phyloP scores from a whole-genome alignment of 371 early-diverging fungal genomes.

The Mortierella sp. region DNA sequence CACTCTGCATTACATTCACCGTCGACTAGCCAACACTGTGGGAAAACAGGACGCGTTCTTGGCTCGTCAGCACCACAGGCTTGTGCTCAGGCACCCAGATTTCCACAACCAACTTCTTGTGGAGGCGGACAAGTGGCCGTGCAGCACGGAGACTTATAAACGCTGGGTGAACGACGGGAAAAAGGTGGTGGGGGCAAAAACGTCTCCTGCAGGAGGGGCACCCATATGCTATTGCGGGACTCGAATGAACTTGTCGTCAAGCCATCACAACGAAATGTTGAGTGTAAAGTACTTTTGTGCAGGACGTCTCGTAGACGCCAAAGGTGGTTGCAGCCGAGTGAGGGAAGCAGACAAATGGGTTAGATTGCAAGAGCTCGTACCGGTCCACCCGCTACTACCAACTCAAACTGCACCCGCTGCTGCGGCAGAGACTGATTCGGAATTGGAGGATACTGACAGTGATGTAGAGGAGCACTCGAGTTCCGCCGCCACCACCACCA shows the following conservation, averaged over 20 bases:
- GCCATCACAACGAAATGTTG: neutral
- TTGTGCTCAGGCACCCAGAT: slow-evolving; percentile 20
- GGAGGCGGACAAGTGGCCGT: slow-evolving; percentile 6
- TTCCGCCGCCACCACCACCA: neutral
- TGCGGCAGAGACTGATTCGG: neutral
- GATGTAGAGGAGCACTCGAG: neutral
- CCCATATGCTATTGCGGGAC: slow-evolving; percentile 28
- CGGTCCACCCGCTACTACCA: slow-evolving; percentile 11
- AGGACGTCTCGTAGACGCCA: slow-evolving; percentile 4
- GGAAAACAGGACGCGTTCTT: neutral
- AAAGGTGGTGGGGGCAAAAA: slow-evolving; percentile 1
- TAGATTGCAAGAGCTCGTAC: slow-evolving; percentile 6
- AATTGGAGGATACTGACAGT: neutral
- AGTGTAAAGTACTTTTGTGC: slow-evolving; percentile 18
- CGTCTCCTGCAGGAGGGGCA: slow-evolving; percentile 5
- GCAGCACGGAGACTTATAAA: slow-evolving; percentile 12
- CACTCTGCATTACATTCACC: too few relatives aligned
- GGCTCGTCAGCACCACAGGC: slow-evolving; percentile 26
- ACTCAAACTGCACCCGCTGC: neutral
- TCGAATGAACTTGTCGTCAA: slow-evolving; percentile 16
- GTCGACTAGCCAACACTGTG: neutral
- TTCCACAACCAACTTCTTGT: slow-evolving; percentile 6
- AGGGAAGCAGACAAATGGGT: slow-evolving; percentile 9
- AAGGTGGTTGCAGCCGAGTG: slow-evolving; percentile 21
- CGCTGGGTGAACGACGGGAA: slow-evolving; percentile 22